These are phyloP conservation scores for Biscogniauxia mediterranea DNA, from an alignment of 2,329 filamentous ascomycete genomes.

Conservation along the genomic window DNA sequence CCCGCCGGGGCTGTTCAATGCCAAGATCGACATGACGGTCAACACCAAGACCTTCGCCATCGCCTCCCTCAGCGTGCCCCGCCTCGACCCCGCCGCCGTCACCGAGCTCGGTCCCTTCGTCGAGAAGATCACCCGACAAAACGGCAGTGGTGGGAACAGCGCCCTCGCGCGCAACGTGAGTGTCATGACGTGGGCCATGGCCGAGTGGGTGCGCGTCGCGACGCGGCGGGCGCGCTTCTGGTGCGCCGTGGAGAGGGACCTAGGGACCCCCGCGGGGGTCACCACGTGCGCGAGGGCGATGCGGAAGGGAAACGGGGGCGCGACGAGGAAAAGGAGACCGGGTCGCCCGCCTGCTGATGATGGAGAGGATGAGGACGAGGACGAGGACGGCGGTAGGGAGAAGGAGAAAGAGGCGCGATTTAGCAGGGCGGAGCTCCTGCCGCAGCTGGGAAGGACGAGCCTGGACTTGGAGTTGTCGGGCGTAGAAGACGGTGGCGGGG, in stretches of 20 bases:
- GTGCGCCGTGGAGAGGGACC: constrained; percentile 50
- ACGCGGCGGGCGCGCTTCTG: constrained; percentile 62
- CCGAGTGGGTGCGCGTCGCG: constrained; percentile 64
- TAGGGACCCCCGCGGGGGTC: constrained; percentile 38
- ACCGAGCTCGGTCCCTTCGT: constrained; percentile 57
- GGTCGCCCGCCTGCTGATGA: constrained; percentile 16
- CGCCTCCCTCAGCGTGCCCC: constrained; percentile 49
- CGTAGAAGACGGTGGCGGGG: constrained; percentile 30
- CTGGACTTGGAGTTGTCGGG: constrained; percentile 44
- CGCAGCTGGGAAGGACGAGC: constrained; percentile 52
- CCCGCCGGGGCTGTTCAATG: constrained; percentile 55
- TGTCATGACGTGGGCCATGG: constrained; percentile 64
- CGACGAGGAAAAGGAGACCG: constrained; percentile 18
- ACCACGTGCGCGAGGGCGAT: constrained; percentile 30
- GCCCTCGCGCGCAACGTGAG: constrained; percentile 55
- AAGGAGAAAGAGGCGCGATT: constrained; percentile 17
- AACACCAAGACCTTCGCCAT: constrained; percentile 53
- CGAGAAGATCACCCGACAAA: constrained; percentile 37
- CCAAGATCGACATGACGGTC: constrained; percentile 57
- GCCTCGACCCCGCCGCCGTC: constrained; percentile 57
- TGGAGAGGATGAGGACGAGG: constrained; percentile 15
- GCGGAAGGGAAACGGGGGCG: constrained; percentile 22
- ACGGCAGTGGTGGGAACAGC: constrained; percentile 35
- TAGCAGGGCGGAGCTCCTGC: constrained; percentile 47
- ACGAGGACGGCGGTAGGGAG: constrained; percentile 21